phyloP scores from a whole-genome alignment of 2,329 filamentous ascomycete genomes.

The Neofusicoccum kwambonambiense region DNA sequence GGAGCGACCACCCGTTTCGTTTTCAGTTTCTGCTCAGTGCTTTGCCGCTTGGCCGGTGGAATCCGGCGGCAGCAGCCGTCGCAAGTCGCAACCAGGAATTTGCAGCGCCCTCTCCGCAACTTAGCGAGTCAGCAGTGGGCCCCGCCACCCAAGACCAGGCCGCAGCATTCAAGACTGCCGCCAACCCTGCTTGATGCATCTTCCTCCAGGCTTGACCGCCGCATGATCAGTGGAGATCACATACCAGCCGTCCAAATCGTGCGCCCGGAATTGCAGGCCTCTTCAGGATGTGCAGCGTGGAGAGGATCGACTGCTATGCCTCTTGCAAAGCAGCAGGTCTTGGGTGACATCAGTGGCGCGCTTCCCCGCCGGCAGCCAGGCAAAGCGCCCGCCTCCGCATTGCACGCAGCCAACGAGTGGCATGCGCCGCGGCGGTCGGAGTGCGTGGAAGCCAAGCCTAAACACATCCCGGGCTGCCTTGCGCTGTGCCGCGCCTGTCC shows the following conservation, averaged over 20 bases:
- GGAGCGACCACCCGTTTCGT: not conserved
- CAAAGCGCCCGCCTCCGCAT: not conserved
- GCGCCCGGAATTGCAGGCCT: not conserved
- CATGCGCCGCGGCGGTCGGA: not conserved
- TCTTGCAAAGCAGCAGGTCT: not conserved
- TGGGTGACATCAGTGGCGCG: slow-evolving; percentile 7
- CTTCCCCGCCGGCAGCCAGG: not conserved
- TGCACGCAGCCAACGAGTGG: not conserved
- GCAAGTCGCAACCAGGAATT: not conserved
- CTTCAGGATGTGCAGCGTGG: too few relatives aligned
- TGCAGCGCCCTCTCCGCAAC: not conserved
- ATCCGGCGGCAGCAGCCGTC: not conserved
- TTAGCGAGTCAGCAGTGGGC: not conserved
- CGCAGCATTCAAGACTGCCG: not conserved
- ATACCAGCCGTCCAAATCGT: not conserved
- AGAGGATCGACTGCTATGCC: too few relatives aligned
- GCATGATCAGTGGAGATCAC: not conserved
- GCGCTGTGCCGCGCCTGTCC: not conserved
- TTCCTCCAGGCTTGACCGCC: not conserved
- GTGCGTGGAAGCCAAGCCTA: not conserved
- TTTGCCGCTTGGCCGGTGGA: not conserved
- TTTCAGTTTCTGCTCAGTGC: not conserved
- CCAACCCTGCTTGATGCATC: slow-evolving; percentile 3
- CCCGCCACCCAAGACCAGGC: not conserved
- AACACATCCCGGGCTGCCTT: not conserved